Evolutionary conservation across 1,139 yeast genomes (phyloP).

Genomic region (Sugiyamaella neomexicana): DNA sequence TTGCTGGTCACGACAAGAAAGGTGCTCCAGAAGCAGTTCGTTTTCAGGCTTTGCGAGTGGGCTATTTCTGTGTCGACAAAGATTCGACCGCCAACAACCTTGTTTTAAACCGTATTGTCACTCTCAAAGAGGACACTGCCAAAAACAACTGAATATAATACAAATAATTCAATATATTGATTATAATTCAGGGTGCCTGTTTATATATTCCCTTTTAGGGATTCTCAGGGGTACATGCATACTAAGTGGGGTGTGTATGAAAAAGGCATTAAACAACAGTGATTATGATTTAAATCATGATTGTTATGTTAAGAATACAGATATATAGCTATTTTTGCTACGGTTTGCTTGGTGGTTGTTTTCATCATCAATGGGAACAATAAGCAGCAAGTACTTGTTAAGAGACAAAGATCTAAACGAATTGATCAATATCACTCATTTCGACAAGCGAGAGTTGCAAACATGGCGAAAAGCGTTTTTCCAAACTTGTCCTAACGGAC

Average conservation of each 20-base stretch:
- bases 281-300: too few species aligned
- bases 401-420: neutral
- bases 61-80: constrained; percentile 89
- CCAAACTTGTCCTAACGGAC: neutral
- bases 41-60: constrained; percentile 97
- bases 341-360: neutral
- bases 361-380: neutral
- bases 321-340: neutral
- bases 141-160: constrained; percentile 30
- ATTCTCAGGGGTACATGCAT: too few species aligned
- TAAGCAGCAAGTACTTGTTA: neutral
- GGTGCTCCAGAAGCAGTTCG: constrained; percentile 80
- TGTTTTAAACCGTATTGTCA: constrained; percentile 83
- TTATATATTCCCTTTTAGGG: too few species aligned
- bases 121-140: constrained; percentile 66
- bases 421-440: neutral
- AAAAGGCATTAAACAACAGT: too few species aligned
- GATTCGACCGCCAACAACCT: constrained; percentile 63
- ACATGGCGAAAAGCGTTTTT: neutral
- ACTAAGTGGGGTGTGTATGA: too few species aligned
- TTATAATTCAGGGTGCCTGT: neutral
- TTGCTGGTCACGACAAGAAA: constrained; percentile 56
- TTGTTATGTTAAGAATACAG: too few species aligned
- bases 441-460: neutral
- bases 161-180: neutral